Conservation (phyloP, 1,284 basidiomycete genomes). For the Sanghuangporus weigelae region DNA sequence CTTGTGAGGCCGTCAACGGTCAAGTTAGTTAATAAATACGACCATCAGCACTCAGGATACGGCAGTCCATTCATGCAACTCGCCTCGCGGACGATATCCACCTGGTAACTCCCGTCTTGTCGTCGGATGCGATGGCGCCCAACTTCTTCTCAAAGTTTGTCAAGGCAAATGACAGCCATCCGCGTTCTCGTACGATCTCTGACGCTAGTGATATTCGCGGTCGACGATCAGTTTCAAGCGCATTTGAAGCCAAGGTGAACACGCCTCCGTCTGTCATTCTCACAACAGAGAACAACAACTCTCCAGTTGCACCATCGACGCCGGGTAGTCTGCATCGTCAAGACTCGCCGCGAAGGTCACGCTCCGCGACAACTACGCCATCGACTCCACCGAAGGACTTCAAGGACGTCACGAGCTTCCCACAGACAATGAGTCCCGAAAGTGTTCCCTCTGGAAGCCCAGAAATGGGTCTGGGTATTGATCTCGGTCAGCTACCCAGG, state of each 20-base stretch:
- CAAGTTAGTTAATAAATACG: neutral
- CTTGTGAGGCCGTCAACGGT: neutral
- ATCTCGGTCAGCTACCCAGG: constrained; percentile 10
- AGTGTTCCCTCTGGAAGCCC: neutral
- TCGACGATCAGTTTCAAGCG: constrained; percentile 9
- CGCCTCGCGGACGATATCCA: neutral
- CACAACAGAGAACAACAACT: constrained; percentile 18
- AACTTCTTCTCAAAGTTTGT: constrained; percentile 35
- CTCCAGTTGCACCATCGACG: constrained; percentile 10
- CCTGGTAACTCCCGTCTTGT: neutral
- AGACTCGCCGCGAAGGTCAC: constrained; percentile 15
- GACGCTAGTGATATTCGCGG: constrained; percentile 19
- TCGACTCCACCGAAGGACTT: constrained; percentile 3
- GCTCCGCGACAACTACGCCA: constrained; percentile 7
- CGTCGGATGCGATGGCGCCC: constrained; percentile 19
- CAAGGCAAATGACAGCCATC: constrained; percentile 21
- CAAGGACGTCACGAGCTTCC: constrained; percentile 1
- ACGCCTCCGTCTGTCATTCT: constrained; percentile 17
- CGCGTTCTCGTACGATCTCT: constrained; percentile 16
- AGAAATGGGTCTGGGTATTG: constrained; percentile 9
- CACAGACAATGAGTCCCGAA: constrained; percentile 10
- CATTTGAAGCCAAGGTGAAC: neutral
- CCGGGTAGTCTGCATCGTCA: constrained; percentile 19
- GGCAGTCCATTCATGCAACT: neutral
- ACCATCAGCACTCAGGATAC: neutral